Conservation (phyloP, 1,139 yeast genomes). For the Geotrichum europaeum region DNA sequence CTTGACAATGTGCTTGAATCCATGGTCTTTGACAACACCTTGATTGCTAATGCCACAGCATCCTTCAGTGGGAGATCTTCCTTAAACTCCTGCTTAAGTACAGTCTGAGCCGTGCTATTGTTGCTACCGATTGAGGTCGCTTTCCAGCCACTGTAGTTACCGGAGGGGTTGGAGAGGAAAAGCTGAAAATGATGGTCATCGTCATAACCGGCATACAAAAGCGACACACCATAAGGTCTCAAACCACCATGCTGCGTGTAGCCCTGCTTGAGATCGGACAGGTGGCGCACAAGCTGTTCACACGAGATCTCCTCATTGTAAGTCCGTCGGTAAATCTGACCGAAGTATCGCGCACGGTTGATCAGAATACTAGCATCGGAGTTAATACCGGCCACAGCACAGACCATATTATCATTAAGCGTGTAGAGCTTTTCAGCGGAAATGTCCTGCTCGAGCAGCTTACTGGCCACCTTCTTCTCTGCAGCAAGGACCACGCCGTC, state of each 20-base stretch:
- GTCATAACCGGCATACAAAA: constrained; percentile 93
- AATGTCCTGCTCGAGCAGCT: constrained; percentile 87
- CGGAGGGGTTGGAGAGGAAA: constrained; percentile 93
- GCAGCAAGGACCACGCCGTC: constrained; percentile 97
- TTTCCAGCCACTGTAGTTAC: constrained; percentile 97
- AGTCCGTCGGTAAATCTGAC: constrained; percentile 77
- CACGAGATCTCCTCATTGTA: constrained; percentile 91
- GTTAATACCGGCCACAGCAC: constrained; percentile 98
- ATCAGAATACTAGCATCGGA: constrained; percentile 94
- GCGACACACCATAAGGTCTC: constrained; percentile 96
- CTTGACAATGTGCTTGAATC: constrained; percentile 80
- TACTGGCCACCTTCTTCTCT: constrained; percentile 89
- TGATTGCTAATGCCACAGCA: constrained; percentile 82
- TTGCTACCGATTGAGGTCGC: constrained; percentile 97
- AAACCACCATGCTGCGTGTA: constrained; percentile 98
- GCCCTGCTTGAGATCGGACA: constrained; percentile 94
- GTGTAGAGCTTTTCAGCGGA: constrained; percentile 88
- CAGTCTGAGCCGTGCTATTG: constrained; percentile 91
- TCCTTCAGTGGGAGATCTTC: constrained; percentile 71
- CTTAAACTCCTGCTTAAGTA: constrained; percentile 90
- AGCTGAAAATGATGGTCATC: constrained; percentile 85
- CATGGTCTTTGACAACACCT: constrained; percentile 90
- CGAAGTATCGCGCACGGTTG: constrained; percentile 76
- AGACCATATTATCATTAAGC: constrained; percentile 69
- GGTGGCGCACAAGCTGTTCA: constrained; percentile 77